phyloP scores from a whole-genome alignment of 1,284 basidiomycete genomes.

The Ceratobasidium sp. region DNA sequence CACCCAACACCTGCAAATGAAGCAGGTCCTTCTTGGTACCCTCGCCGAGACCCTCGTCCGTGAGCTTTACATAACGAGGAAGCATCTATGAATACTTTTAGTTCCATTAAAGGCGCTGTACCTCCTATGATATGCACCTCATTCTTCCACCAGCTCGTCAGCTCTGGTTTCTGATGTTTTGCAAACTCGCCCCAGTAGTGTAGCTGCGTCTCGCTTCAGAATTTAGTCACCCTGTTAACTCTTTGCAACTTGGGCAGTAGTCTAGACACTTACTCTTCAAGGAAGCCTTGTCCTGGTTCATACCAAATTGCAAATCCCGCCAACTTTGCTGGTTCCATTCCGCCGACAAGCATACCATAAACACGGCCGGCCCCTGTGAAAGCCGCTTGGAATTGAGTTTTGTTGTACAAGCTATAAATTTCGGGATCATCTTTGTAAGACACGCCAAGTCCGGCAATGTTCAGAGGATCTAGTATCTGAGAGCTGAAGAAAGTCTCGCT shows the following conservation, averaged over 20 bases:
- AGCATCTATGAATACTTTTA: background rate
- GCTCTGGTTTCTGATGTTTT: constrained; percentile 3
- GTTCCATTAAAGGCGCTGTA: background rate
- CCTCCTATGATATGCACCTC: background rate
- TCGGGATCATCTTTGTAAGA: constrained; percentile 14
- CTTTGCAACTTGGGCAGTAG: no score
- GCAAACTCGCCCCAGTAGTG: background rate
- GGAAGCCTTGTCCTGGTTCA: constrained; percentile 12
- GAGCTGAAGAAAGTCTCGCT: background rate
- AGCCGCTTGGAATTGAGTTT: constrained; percentile 12
- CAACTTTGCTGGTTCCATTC: background rate
- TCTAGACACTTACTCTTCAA: background rate
- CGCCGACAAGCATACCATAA: constrained; percentile 14
- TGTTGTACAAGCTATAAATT: background rate
- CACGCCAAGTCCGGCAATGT: constrained; percentile 9
- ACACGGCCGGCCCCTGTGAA: constrained; percentile 32
- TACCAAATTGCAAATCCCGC: constrained; percentile 18
- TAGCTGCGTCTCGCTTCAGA: background rate
- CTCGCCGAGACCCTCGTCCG: constrained; percentile 10
- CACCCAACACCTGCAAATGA: constrained; percentile 31
- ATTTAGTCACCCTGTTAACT: background rate
- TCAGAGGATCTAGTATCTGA: constrained; percentile 5
- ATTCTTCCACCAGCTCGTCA: constrained; percentile 2
- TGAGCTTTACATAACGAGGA: background rate
- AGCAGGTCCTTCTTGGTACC: constrained; percentile 4